Conservation (phyloP, 441 rosid genomes). For the Kokia cookei region DNA sequence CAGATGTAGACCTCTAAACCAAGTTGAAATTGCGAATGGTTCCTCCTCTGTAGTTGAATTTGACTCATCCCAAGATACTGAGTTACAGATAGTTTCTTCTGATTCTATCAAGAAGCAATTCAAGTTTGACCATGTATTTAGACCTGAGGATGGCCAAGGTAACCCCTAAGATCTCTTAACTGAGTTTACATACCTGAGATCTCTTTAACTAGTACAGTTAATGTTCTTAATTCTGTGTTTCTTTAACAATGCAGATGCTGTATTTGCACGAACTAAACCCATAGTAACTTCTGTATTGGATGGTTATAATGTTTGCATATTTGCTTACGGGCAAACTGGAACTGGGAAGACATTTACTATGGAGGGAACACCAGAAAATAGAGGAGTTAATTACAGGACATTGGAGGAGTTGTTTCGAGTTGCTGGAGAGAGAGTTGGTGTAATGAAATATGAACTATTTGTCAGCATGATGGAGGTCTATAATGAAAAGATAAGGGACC, state of each 20-base stretch:
- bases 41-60: slow-evolving; percentile 61
- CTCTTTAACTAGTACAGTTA: background rate
- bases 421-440: slow-evolving; percentile 50
- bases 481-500: slow-evolving; percentile 91
- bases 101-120: slow-evolving; percentile 83
- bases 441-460: slow-evolving; percentile 58
- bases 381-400: slow-evolving; percentile 93
- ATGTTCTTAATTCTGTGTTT: background rate
- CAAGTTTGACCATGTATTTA: slow-evolving; percentile 82
- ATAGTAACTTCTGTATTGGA: slow-evolving; percentile 77
- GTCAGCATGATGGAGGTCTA: slow-evolving; percentile 97
- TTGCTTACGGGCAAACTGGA: slow-evolving; percentile 97
- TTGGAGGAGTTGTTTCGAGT: slow-evolving; percentile 70
- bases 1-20: slow-evolving; percentile 83
- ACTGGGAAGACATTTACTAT: slow-evolving; percentile 95
- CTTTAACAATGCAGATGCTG: slow-evolving; percentile 50
- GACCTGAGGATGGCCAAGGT: slow-evolving; percentile 87
- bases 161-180: slow-evolving; percentile 6
- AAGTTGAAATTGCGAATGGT: slow-evolving; percentile 49
- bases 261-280: slow-evolving; percentile 80
- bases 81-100: slow-evolving; percentile 62
- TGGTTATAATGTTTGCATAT: slow-evolving; percentile 91
- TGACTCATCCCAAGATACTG: slow-evolving; percentile 59
- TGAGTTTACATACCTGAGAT: slow-evolving; percentile 6
- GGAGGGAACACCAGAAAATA: slow-evolving; percentile 81